A percentile compares a stretch with the other conserved stretches of the same genome.
Evolutionary conservation across 257 asterid species (phyloP).

Genomic region (Verbascum thapsus): DNA sequence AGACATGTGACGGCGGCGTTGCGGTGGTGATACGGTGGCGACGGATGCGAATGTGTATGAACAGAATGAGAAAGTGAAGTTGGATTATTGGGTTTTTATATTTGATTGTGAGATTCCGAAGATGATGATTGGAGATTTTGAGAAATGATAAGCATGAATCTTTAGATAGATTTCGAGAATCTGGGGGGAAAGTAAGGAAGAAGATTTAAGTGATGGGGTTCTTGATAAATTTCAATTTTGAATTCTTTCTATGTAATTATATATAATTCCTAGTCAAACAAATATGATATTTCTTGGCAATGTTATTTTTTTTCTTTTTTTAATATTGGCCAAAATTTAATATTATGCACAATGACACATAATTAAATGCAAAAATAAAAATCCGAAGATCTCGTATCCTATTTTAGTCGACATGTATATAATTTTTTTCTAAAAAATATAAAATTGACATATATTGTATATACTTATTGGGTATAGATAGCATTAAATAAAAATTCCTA

Average conservation of each 20-base stretch:
- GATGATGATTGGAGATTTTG: not conserved
- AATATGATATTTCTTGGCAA: no score
- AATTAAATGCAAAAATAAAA: no score
- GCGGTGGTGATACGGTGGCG: conserved; percentile 17
- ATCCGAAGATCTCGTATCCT: no score
- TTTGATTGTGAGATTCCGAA: not conserved
- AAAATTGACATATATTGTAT: no score
- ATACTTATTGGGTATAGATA: no score
- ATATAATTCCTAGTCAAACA: no score
- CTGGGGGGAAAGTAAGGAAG: not conserved
- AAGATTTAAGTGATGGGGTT: not conserved
- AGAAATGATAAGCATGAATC: not conserved
- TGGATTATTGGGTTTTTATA: not conserved
- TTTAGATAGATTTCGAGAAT: not conserved
- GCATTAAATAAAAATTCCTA: no score
- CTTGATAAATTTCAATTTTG: conserved; percentile 10
- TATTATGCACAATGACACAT: no score
- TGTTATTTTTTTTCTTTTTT: no score
- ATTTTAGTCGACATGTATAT: no score
- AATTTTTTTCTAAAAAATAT: no score
- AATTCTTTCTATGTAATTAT: not conserved
- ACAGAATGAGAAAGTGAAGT: not conserved
- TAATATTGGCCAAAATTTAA: no score
- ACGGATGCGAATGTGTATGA: not conserved
- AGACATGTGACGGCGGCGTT: conserved; percentile 32